Evolutionary conservation across 192 early-diverging fungal species (phyloP).

Genomic region (Rhizoclosmatium globosum): DNA sequence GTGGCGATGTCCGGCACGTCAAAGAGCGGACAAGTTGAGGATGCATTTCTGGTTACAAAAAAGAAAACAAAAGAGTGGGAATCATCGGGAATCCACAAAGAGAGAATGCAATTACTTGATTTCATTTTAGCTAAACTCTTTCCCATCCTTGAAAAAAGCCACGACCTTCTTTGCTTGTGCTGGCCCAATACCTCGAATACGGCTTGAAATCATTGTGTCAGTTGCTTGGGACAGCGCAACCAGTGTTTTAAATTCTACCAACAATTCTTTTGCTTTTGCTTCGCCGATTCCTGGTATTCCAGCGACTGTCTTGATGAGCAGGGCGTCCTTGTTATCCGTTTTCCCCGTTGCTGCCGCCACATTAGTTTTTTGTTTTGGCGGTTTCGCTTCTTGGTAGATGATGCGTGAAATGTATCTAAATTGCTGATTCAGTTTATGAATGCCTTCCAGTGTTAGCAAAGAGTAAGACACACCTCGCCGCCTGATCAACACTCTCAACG

Average conservation of each 20-base stretch:
- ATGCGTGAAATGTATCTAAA: conserved; percentile 3
- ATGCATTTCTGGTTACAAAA: not conserved
- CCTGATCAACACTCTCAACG: conserved; percentile 11
- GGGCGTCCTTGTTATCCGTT: conserved; percentile 17
- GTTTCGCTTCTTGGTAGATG: conserved; percentile 12
- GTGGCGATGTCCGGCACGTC: not conserved
- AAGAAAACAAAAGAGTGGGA: not conserved
- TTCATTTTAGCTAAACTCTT: not conserved
- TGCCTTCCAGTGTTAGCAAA: not conserved
- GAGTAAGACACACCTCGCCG: conserved; percentile 14
- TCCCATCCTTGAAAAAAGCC: conserved; percentile 4
- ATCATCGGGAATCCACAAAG: not conserved
- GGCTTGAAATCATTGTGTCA: not conserved
- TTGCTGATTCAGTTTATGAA: not conserved
- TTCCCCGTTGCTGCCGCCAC: conserved; percentile 14
- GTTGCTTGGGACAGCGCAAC: not conserved
- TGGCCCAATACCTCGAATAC: not conserved
- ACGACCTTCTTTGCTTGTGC: conserved; percentile 24
- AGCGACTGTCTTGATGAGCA: conserved; percentile 14
- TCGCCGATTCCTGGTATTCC: conserved; percentile 20
- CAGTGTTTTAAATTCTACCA: not conserved
- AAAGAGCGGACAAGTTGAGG: not conserved
- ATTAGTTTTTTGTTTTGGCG: not conserved
- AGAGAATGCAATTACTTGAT: not conserved
- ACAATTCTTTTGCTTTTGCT: conserved; percentile 10